phyloP scores from a whole-genome alignment of 2,329 filamentous ascomycete species.

The Leptoxyphium fumago region DNA sequence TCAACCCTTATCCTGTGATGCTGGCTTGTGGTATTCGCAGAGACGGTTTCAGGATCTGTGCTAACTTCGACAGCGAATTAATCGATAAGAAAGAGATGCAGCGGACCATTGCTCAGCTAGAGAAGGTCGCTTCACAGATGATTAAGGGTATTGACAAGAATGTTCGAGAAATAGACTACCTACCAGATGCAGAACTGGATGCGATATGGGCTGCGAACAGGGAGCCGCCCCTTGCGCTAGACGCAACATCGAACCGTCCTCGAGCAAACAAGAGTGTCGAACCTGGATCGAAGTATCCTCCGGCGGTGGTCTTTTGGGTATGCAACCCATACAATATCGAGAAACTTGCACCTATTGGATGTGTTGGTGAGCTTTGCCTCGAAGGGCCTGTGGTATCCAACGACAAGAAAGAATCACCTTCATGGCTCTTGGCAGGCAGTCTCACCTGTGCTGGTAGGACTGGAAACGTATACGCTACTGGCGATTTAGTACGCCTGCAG shows the following conservation, averaged over 20 bases:
- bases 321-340: too few relatives aligned
- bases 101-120: background rate
- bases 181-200: slow-evolving; percentile 1
- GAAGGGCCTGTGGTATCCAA: too few relatives aligned
- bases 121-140: background rate
- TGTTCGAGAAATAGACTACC: slow-evolving; percentile 1
- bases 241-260: background rate
- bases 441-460: too few relatives aligned
- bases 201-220: slow-evolving; percentile 1
- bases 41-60: slow-evolving; percentile 25
- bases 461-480: too few relatives aligned
- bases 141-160: background rate
- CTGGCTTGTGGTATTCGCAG: slow-evolving; percentile 30
- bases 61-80: slow-evolving; percentile 1
- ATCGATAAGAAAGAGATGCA: background rate
- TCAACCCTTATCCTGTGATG: slow-evolving; percentile 32
- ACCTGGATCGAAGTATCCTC: too few relatives aligned
- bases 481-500: too few relatives aligned
- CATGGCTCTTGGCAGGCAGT: too few relatives aligned
- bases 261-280: too few relatives aligned
- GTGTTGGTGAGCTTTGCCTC: too few relatives aligned
- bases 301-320: too few relatives aligned
- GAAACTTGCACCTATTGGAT: too few relatives aligned
- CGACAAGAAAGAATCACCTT: too few relatives aligned
- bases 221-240: slow-evolving; percentile 1